Base-by-base conservation (phyloP, 2,329 filamentous ascomycete species). In the Epichloe brachyelytri region DNA sequence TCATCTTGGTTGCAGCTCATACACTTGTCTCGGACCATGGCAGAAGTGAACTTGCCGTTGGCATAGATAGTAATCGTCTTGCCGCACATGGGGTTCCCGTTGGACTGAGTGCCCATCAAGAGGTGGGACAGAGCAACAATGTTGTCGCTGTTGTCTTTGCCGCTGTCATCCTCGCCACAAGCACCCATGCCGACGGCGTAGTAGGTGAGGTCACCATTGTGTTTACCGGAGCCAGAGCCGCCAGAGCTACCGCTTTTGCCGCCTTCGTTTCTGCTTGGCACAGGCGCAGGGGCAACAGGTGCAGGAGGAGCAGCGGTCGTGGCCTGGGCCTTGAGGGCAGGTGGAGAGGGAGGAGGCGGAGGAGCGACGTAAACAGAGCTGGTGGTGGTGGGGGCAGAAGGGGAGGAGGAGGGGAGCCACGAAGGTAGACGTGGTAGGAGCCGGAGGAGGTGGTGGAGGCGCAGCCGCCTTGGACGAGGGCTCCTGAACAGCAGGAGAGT, bases 21-120 rank as follows among this genome's bases (percentile, higher is more conserved):
- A 74, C 87, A 93, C 71, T 86, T 88, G 72, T 93, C 87, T 49
- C 76, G 76, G 54, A 90, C 78, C 3, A 59, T 75, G 54, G 80
- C 86, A 2, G 65, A 71, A 58, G 71, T 64, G 2, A 73, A 74
- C 64, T 77, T 77, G 64, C 85, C 85, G 47, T 75, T 72, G 63
- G 71, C 72, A 40, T 60, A 69, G 69, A 89, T 79, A 57, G 75
- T 81, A 61, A 90, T 77, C 46, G 69, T 79, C 70, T 80, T 77
- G 64, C 80, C 82, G 67, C 88, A 93, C 64, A 80, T 77, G 46
- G 79, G 76, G 73, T 89, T 86, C 58, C 66, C 71, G 71, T 86
- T 88, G 60, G 82, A 82, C 50, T 64, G 62, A 0, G 62, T 55
- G 53, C 79, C 82, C 80, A 90, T 88, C 61, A 86, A 68, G 4